Conservation (phyloP, 129 eudicot genomes). For the Flaveria sonorensis region DNA sequence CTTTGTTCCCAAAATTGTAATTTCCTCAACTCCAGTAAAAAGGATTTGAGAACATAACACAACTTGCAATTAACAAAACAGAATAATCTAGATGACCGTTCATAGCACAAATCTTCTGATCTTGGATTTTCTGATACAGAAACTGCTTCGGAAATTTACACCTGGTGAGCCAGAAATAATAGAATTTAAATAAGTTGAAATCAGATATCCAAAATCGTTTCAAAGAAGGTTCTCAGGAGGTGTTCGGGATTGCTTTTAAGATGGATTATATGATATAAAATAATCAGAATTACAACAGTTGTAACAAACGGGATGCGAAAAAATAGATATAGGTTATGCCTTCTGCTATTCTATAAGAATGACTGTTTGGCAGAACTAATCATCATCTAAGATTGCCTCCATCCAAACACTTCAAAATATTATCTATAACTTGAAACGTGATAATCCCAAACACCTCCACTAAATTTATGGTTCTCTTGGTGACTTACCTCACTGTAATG, state of each 20-base stretch:
- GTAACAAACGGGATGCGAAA: no score
- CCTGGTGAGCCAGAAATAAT: slow-evolving; percentile 18
- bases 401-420: neutral
- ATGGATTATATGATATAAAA: no score
- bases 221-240: no score
- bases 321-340: neutral
- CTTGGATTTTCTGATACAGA: slow-evolving; percentile 26
- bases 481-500: slow-evolving; percentile 29
- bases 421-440: neutral
- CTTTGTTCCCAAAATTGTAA: slow-evolving; percentile 20
- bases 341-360: neutral
- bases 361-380: neutral
- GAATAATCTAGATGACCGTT: slow-evolving; percentile 22
- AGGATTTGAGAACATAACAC: slow-evolving; percentile 21
- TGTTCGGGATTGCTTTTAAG: neutral
- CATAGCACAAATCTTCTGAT: slow-evolving; percentile 31
- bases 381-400: neutral
- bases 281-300: no score
- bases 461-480: neutral
- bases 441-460: neutral
- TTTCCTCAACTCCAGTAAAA: slow-evolving; percentile 25
- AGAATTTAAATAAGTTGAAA: neutral
- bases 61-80: slow-evolving; percentile 24
- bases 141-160: slow-evolving; percentile 41
- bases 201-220: neutral